Conservation (phyloP, 306 rosid genomes). For the Pyrus betulifolia region DNA sequence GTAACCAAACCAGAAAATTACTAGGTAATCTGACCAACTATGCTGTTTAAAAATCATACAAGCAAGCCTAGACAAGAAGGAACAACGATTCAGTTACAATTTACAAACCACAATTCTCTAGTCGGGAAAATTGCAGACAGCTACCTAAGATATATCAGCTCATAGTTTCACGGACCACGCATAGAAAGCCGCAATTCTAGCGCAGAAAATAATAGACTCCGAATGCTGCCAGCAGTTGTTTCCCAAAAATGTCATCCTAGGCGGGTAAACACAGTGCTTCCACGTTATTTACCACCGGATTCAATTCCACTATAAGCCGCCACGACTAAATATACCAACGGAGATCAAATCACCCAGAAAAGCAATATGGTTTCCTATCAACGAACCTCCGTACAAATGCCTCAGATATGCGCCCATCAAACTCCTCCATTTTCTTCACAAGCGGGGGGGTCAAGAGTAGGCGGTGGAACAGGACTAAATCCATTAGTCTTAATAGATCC, state of each 20-base stretch:
- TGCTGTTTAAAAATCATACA: constrained; percentile 7
- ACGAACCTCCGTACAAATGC: constrained; percentile 11
- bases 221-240: constrained; percentile 23
- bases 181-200: background rate
- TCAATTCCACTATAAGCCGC: constrained; percentile 26
- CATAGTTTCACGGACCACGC: background rate
- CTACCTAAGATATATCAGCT: constrained; percentile 15
- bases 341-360: constrained; percentile 24
- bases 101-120: constrained; percentile 38
- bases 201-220: constrained; percentile 12
- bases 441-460: constrained; percentile 13
- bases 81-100: constrained; percentile 15
- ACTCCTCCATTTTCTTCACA: constrained; percentile 61
- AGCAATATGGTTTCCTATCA: constrained; percentile 20
- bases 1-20: background rate
- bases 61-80: background rate
- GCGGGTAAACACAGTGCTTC: constrained; percentile 11
- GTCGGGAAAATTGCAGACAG: constrained; percentile 19
- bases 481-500: constrained; percentile 59
- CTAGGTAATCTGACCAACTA: background rate
- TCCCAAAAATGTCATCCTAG: constrained; percentile 25
- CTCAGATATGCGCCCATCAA: constrained; percentile 2
- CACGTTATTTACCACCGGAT: constrained; percentile 10
- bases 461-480: constrained; percentile 25
- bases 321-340: constrained; percentile 15